Evolutionary conservation across 2,329 filamentous ascomycete species (phyloP), one percentile per base, ranked within the genome.

Genomic region (Colletotrichum nymphaeae): DNA sequence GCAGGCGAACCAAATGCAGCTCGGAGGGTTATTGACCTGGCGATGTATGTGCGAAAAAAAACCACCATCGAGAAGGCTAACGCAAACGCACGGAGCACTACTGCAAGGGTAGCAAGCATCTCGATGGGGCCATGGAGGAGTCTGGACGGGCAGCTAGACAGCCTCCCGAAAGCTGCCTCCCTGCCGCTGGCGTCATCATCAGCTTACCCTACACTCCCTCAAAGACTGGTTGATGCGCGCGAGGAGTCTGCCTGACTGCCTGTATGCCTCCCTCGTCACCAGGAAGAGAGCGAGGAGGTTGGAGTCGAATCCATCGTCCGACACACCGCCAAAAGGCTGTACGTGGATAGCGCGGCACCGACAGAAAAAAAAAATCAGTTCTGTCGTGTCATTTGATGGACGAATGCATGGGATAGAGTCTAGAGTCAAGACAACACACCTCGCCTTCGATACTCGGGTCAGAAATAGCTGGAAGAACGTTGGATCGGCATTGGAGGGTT

Each of bases 151-250:
- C 37, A 42, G 37, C 37, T 19, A 42, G 37, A 57, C 58, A 5
- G 35, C 59, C 3, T 42, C n/a, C 30, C 26, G 37, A 69, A 9
- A 42, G 58, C 53, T 58, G 28, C 64, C 49, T 60, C 60, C 55
- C 35, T 46, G 30, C 28, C 55, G 49, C 49, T 57, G 67, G 49
- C 56, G 67, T 73, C 71, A 73, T 73, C 62, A 56, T 65, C 67
- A 62, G 71, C 67, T 66, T 66, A 62, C 70, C 22, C 24, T 59
- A n/a, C 58, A 26, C 11, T 16, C 3, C n/a, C n/a, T 26, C 22
- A 35, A 26, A 53, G 14, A 14, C 12, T 14, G 9, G 19, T 16
- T 8, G 19, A 22, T 35, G 30, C 14, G 16, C 42, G 19, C 42
- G 30, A 26, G 22, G 46, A 35, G 14, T n/a, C 42, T 30, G 26